Evolutionary conservation across 192 early-diverging fungal genomes (phyloP), one percentile per base, ranked within the genome.

Genomic region (Umbelopsis vinacea): DNA sequence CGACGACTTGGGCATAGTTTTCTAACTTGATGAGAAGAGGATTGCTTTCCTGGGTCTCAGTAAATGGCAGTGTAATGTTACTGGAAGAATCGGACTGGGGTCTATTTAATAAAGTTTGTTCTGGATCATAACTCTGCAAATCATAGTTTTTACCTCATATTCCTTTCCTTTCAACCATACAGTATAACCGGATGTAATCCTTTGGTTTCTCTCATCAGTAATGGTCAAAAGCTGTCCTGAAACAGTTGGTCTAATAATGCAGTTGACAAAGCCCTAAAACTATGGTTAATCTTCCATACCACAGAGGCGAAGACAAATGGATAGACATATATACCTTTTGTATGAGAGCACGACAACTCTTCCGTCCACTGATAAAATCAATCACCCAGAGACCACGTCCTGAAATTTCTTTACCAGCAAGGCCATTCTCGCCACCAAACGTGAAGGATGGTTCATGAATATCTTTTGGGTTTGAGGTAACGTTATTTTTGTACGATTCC

Each of bases 351-450:
- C 74, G 63, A 47, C 80, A 78, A 48, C 79, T 83, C 46, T 82
- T 68, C 15, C 76, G 67, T 45, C 78, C 79, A 29, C 81, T 70
- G 12, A 86, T 75, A 8, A 86, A 73, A 63, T 86, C 85, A 68
- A 86, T 71, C 0, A 86, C 72, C 78, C 83, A 86, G 10, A 75
- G 70, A 7, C 85, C 85, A 15, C 85, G 72, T 19, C 83, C 76
- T 21, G 68, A 52, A n/a, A 78, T 72, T 11, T 80, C 26, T 37
- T 84, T 83, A 8, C 75, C 70, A 5, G 78, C 66, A 22, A 81
- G 52, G 4, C 73, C 70, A 3, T 26, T 19, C 14, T 77, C 46
- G 0, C 74, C 69, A 19, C 79, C 77, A 57, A 85, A 76, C 19
- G 74, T 69, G 37, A 83, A 69, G 0, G 74, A 43, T 6, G 74